Conservation (phyloP, 345 rosid species). For the Salix arbutifolia region DNA sequence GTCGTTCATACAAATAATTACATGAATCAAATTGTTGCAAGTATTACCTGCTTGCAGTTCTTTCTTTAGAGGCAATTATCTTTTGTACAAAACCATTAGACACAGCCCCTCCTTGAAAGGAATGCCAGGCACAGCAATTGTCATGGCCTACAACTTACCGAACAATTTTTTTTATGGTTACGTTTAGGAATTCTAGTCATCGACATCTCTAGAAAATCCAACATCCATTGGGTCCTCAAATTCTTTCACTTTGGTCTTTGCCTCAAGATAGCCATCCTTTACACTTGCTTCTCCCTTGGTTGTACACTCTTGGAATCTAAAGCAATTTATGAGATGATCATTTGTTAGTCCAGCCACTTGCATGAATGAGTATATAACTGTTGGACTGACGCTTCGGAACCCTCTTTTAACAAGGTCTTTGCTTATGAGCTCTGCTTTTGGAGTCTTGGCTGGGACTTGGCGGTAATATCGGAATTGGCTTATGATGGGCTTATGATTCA, state of each 20-base stretch:
- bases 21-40: conserved; percentile 1
- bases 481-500: conserved; percentile 64
- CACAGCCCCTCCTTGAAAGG: neutral
- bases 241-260: conserved; percentile 3
- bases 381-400: conserved; percentile 84
- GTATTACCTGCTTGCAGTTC: conserved; percentile 1
- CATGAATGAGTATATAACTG: conserved; percentile 79
- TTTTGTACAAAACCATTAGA: neutral
- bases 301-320: conserved; percentile 70
- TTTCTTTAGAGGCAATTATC: neutral
- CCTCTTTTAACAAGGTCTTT: conserved; percentile 84
- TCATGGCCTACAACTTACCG: neutral
- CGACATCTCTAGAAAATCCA: neutral
- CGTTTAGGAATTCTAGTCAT: neutral
- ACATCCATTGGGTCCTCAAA: neutral
- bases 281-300: conserved; percentile 33
- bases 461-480: conserved; percentile 69
- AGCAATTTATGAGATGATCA: conserved; percentile 77
- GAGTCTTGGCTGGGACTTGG: conserved; percentile 77
- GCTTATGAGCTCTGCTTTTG: conserved; percentile 80
- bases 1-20: neutral
- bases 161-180: neutral
- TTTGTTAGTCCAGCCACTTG: conserved; percentile 78
- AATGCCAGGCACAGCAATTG: neutral
- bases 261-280: neutral